Evolutionary conservation across 2,329 filamentous ascomycete genomes (phyloP).

Genomic region (Colletotrichum scovillei): DNA sequence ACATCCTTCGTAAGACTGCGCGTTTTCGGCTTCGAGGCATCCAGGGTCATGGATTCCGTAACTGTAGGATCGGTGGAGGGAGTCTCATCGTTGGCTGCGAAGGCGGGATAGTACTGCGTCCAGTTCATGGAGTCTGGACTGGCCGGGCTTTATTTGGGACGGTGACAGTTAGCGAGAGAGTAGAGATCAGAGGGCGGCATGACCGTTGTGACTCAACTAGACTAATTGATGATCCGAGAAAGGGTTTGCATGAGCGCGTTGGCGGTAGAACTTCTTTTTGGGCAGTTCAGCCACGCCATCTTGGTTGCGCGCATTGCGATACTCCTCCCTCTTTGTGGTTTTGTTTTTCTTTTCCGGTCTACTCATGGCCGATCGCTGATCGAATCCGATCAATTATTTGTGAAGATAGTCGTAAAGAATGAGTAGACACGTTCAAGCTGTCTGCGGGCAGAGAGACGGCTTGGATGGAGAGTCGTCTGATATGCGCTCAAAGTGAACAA

Average conservation of each 20-base stretch:
- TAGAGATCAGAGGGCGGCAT: not conserved
- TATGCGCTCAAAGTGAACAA: not conserved
- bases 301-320: slow-evolving; percentile 66
- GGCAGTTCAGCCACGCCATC: slow-evolving; percentile 74
- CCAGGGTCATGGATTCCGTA: slow-evolving; percentile 29
- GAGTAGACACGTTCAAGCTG: not conserved
- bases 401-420: not conserved
- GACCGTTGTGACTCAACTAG: slow-evolving; percentile 69
- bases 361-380: slow-evolving; percentile 46
- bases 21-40: slow-evolving; percentile 42
- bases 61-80: not conserved
- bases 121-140: slow-evolving; percentile 91
- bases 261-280: slow-evolving; percentile 95
- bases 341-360: slow-evolving; percentile 59
- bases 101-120: slow-evolving; percentile 85
- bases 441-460: not conserved
- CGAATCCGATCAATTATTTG: not conserved
- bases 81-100: slow-evolving; percentile 55
- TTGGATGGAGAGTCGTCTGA: not conserved
- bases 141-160: slow-evolving; percentile 68
- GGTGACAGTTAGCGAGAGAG: not conserved
- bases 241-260: slow-evolving; percentile 96
- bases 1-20: slow-evolving; percentile 72
- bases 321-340: slow-evolving; percentile 73
- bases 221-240: slow-evolving; percentile 93